phyloP scores from a whole-genome alignment of 1,139 yeast species.

The Sugiyamaella xylanicola region DNA sequence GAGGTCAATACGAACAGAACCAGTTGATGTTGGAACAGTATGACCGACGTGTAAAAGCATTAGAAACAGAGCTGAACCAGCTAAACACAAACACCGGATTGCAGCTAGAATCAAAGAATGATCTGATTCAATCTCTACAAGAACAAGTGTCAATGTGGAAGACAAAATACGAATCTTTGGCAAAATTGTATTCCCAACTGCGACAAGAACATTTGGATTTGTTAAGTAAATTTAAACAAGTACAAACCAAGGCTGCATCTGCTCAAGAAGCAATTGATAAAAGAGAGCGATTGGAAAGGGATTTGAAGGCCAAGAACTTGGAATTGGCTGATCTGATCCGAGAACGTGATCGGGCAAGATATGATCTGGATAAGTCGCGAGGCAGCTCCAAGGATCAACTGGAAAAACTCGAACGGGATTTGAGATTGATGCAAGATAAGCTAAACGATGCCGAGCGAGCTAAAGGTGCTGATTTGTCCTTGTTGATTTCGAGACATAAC shows the following conservation, averaged over 20 bases:
- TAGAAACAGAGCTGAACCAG: conserved; percentile 71
- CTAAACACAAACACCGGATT: conserved; percentile 68
- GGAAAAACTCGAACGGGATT: conserved; percentile 65
- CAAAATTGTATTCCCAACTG: conserved; percentile 85
- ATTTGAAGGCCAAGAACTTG: conserved; percentile 78
- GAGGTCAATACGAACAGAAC: conserved; percentile 85
- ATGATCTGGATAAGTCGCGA: conserved; percentile 73
- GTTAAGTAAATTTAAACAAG: conserved; percentile 75
- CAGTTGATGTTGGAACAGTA: conserved; percentile 84
- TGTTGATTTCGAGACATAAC: conserved; percentile 65
- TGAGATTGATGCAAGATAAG: conserved; percentile 63
- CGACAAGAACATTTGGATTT: conserved; percentile 89
- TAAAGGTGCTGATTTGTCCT: conserved; percentile 65
- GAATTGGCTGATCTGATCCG: conserved; percentile 88
- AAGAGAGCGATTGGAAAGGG: conserved; percentile 81
- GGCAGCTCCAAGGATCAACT: conserved; percentile 69
- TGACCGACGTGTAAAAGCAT: conserved; percentile 78
- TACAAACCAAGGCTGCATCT: conserved; percentile 86
- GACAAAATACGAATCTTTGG: conserved; percentile 83
- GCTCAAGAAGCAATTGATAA: conserved; percentile 91
- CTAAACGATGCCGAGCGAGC: conserved; percentile 65
- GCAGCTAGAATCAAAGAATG: conserved; percentile 78
- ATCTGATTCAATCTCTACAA: conserved; percentile 65
- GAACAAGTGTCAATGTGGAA: conserved; percentile 83
- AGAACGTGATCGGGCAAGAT: conserved; percentile 86